Conservation (phyloP, 441 rosid species). For the Euphorbia neoarborescens region DNA sequence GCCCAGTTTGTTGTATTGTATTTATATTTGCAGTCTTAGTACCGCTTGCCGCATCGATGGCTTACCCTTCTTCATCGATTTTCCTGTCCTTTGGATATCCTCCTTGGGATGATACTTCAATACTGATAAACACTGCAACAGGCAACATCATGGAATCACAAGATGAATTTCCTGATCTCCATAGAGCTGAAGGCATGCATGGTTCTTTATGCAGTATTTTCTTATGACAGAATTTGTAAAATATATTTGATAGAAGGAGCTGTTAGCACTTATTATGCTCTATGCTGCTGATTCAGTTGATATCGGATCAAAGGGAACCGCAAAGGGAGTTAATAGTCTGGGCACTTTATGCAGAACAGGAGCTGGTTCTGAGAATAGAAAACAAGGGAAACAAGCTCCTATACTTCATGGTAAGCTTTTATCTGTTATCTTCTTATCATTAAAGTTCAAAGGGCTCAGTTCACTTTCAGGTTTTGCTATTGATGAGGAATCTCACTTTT, state of each 20-base stretch:
- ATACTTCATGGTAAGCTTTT: constrained; percentile 50
- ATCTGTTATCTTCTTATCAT: constrained; percentile 10
- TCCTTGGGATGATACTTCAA: constrained; percentile 54
- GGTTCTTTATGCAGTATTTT: constrained; percentile 22
- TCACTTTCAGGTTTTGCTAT: constrained; percentile 48
- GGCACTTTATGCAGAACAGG: constrained; percentile 37
- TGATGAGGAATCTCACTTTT: constrained; percentile 75
- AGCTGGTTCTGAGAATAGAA: constrained; percentile 35
- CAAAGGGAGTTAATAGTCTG: constrained; percentile 46
- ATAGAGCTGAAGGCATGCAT: constrained; percentile 48
- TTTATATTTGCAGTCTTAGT: constrained; percentile 38
- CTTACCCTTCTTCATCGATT: constrained; percentile 41
- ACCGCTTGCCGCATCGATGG: constrained; percentile 48
- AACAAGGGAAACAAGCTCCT: constrained; percentile 44
- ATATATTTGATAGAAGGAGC: constrained; percentile 27
- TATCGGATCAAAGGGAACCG: constrained; percentile 62
- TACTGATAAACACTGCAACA: constrained; percentile 39
- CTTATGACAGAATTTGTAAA: constrained; percentile 21
- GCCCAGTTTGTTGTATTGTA: constrained; percentile 13
- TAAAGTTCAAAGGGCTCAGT: constrained; percentile 7
- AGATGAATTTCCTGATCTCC: constrained; percentile 44
- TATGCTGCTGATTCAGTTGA: constrained; percentile 76
- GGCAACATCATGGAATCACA: constrained; percentile 31
- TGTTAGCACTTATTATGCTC: constrained; percentile 64
- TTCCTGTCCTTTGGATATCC: constrained; percentile 38